Percentiles rank a stretch among this genome's conserved stretches.
Evolutionary conservation across 345 rosid genomes (phyloP).

Genomic region (Brassica cretica): DNA sequence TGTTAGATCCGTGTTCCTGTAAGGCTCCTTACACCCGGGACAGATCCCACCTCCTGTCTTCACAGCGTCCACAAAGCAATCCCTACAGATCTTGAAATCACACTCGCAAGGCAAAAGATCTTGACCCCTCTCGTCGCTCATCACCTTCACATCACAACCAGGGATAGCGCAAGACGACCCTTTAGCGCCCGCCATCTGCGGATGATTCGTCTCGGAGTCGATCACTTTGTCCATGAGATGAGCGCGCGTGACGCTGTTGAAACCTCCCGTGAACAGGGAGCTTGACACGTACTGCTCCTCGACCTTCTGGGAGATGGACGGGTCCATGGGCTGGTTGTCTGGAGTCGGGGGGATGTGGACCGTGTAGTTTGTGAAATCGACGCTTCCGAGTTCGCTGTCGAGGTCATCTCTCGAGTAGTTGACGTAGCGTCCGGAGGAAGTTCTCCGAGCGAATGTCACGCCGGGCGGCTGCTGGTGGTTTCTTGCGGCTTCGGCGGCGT

Average conservation of each 20-base stretch:
- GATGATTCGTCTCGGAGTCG: constrained; percentile 54
- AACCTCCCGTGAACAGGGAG: neutral
- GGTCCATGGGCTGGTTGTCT: constrained; percentile 93
- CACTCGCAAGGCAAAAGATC: constrained; percentile 96
- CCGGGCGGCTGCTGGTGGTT: constrained; percentile 41
- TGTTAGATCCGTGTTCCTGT: constrained; percentile 72
- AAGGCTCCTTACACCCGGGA: constrained; percentile 88
- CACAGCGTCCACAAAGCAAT: constrained; percentile 87
- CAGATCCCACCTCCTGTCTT: constrained; percentile 73
- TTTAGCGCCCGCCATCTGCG: constrained; percentile 95
- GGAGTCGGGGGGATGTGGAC: constrained; percentile 93
- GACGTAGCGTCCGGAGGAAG: constrained; percentile 64
- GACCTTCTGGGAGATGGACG: constrained; percentile 62
- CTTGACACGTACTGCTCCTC: neutral
- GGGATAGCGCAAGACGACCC: constrained; percentile 83
- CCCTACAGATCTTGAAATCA: constrained; percentile 88
- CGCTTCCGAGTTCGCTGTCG: constrained; percentile 80
- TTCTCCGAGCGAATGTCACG: constrained; percentile 77
- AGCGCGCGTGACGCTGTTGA: neutral
- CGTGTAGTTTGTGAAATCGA: constrained; percentile 73
- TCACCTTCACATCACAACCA: constrained; percentile 91
- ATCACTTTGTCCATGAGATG: neutral
- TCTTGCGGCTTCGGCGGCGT: constrained; percentile 62
- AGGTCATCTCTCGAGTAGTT: constrained; percentile 94
- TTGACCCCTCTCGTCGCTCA: constrained; percentile 80